Conservation (phyloP, 164 flowering plant species). For the Kingdonia uniflora region DNA sequence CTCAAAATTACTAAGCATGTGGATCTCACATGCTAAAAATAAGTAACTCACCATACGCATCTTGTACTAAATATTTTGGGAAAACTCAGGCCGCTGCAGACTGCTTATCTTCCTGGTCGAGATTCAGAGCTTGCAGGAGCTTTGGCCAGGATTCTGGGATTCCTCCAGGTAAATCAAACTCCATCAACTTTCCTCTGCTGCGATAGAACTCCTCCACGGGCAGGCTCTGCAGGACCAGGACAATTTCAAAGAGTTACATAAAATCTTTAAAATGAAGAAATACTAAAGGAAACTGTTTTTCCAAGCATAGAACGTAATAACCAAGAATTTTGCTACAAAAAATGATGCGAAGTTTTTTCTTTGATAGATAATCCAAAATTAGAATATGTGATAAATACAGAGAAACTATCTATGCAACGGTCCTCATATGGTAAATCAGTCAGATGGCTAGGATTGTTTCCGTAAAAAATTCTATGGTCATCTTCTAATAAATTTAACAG, state of each 20-base stretch:
- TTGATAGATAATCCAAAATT: no score
- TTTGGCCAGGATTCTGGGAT: slow-evolving; percentile 96
- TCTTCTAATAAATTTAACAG: no score
- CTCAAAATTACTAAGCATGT: slow-evolving; percentile 18
- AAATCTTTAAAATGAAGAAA: not conserved
- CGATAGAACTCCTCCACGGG: slow-evolving; percentile 86
- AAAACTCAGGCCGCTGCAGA: slow-evolving; percentile 50
- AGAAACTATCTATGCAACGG: no score
- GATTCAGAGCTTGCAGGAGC: slow-evolving; percentile 69
- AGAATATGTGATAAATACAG: no score
- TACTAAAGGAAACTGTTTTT: not conserved
- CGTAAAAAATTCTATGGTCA: no score
- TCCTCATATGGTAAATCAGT: no score
- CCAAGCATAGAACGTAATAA: no score
- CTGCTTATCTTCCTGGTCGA: slow-evolving; percentile 50
- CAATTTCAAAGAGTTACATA: not conserved
- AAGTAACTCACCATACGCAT: slow-evolving; percentile 18
- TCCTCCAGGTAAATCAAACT: slow-evolving; percentile 94
- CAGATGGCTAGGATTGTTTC: no score
- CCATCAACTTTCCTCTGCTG: slow-evolving; percentile 59
- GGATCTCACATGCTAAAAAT: slow-evolving; percentile 34
- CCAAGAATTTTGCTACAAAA: no score
- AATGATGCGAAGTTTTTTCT: not conserved
- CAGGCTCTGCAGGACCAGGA: slow-evolving; percentile 47
- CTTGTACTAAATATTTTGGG: not conserved